Evolutionary conservation across 768 basidiomycete species (phyloP).

Genomic region (Russula earlei): DNA sequence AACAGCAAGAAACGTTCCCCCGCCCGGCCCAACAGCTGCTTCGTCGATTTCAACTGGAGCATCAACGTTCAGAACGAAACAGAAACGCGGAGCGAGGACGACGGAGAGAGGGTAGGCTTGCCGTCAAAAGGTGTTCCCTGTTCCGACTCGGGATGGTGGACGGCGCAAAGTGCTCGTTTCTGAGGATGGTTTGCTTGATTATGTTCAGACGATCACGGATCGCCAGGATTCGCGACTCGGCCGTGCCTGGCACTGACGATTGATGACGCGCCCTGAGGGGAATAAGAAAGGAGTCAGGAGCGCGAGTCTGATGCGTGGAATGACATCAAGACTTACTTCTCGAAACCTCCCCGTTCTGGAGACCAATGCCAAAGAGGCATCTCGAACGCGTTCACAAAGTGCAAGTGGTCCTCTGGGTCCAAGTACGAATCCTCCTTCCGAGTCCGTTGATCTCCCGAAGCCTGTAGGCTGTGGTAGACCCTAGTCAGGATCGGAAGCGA

Average conservation of each 20-base stretch:
- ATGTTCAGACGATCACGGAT: conserved; percentile 81
- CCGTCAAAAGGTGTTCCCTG: conserved; percentile 80
- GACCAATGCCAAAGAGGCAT: conserved; percentile 97
- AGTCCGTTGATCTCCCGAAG: conserved; percentile 42
- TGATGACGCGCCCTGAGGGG: conserved; percentile 39
- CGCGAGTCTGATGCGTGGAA: not conserved
- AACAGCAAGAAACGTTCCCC: conserved; percentile 87
- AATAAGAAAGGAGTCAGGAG: not conserved
- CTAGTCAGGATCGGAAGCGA: conserved; percentile 54
- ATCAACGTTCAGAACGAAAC: no score
- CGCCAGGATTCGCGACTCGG: conserved; percentile 71
- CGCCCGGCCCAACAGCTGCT: conserved; percentile 86
- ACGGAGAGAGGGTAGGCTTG: conserved; percentile 28
- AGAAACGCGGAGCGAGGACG: not conserved
- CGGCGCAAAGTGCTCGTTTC: conserved; percentile 97
- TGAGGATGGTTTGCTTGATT: conserved; percentile 84
- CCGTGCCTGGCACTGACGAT: conserved; percentile 69
- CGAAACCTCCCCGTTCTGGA: conserved; percentile 75
- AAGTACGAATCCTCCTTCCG: conserved; percentile 50
- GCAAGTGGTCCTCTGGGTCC: conserved; percentile 74
- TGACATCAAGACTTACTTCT: conserved; percentile 46
- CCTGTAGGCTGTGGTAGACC: conserved; percentile 68
- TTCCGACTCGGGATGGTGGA: conserved; percentile 88
- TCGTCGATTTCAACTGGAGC: conserved; percentile 80
- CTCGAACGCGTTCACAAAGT: conserved; percentile 83